These are phyloP conservation scores for Phanerochaete sordida DNA, from an alignment of 768 basidiomycete species.

Conservation along the genomic window DNA sequence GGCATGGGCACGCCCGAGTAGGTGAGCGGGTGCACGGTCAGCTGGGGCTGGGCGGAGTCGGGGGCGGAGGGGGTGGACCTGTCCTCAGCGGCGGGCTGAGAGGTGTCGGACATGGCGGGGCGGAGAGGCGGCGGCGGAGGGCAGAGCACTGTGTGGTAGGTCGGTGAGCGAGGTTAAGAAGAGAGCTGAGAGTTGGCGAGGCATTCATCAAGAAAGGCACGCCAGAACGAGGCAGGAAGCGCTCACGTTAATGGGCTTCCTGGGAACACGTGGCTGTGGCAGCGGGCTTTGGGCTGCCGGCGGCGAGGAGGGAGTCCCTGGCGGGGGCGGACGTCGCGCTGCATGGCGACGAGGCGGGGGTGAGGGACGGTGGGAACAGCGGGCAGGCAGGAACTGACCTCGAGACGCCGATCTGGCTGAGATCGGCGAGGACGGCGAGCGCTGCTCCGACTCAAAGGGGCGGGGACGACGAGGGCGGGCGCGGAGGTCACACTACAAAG, in stretches of 20 bases:
- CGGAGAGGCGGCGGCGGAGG: slow-evolving; percentile 20
- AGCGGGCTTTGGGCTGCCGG: slow-evolving; percentile 15
- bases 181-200: background rate
- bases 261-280: slow-evolving; percentile 7
- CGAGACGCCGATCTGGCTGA: slow-evolving; percentile 4
- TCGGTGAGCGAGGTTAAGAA: background rate
- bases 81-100: slow-evolving; percentile 36
- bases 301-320: background rate
- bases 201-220: slow-evolving; percentile 7
- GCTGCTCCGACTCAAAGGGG: slow-evolving; percentile 16
- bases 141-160: background rate
- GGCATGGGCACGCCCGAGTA: slow-evolving; percentile 59
- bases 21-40: slow-evolving; percentile 49
- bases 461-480: slow-evolving; percentile 11
- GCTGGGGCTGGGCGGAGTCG: slow-evolving; percentile 35
- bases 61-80: slow-evolving; percentile 20
- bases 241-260: slow-evolving; percentile 10
- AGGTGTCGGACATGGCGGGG: slow-evolving; percentile 36
- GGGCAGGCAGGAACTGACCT: slow-evolving; percentile 3
- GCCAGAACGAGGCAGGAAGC: slow-evolving; percentile 9
- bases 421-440: slow-evolving; percentile 9
- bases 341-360: background rate
- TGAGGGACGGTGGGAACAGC: background rate
- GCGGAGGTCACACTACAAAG: slow-evolving; percentile 6
- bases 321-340: background rate